These are phyloP conservation scores for Chalaropsis thielavioides DNA, from an alignment of 2,329 filamentous ascomycete genomes.

Conservation along the genomic window DNA sequence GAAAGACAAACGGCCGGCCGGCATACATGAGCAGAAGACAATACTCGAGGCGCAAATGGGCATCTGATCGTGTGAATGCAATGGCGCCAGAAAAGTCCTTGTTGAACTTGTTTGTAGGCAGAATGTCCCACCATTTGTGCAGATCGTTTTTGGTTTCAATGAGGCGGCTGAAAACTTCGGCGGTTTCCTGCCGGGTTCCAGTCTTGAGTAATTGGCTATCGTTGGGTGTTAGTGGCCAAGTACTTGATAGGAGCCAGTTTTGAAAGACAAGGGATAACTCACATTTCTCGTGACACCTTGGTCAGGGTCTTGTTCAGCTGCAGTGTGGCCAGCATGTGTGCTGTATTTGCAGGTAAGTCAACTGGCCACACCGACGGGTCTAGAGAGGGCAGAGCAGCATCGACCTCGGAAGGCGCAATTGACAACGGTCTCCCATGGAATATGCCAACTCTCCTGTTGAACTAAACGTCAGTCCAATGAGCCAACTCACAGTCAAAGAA, in stretches of 20 bases:
- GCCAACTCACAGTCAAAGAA: neutral
- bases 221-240: neutral
- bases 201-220: constrained; percentile 26
- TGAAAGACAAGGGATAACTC: constrained; percentile 11
- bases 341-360: constrained; percentile 29
- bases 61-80: constrained; percentile 32
- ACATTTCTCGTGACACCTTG: constrained; percentile 29
- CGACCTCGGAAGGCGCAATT: constrained; percentile 37
- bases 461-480: constrained; percentile 7
- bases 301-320: constrained; percentile 27
- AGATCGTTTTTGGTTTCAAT: constrained; percentile 27
- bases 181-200: constrained; percentile 24
- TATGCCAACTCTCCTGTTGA: constrained; percentile 36
- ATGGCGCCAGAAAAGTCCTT: constrained; percentile 23
- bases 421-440: constrained; percentile 43
- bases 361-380: constrained; percentile 30
- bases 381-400: constrained; percentile 37
- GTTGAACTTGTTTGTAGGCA: constrained; percentile 24
- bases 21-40: constrained; percentile 39
- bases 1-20: constrained; percentile 39
- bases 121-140: constrained; percentile 28
- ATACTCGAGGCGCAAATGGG: constrained; percentile 39
- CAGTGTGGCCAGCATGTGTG: constrained; percentile 33
- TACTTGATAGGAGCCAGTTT: neutral
- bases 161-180: constrained; percentile 25